phyloP scores from a whole-genome alignment of 2,329 filamentous ascomycete species.

The Aspergillus sp. region DNA sequence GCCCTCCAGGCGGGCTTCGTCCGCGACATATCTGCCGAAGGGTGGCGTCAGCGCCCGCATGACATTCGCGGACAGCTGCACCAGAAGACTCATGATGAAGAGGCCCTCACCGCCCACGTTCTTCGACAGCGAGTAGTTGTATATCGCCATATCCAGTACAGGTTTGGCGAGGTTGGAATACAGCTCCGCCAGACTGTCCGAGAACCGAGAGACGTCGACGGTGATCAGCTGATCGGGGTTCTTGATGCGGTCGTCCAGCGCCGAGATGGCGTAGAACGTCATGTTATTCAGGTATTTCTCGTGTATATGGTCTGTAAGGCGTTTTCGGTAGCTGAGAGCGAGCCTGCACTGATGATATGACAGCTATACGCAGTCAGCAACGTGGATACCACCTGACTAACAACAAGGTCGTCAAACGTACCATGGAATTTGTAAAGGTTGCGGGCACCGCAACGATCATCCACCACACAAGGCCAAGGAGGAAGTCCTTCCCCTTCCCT shows the following conservation, averaged over 20 bases:
- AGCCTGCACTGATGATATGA: slow-evolving; percentile 97
- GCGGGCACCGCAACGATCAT: slow-evolving; percentile 95
- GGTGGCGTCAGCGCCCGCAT: slow-evolving; percentile 95
- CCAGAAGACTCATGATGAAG: slow-evolving; percentile 90
- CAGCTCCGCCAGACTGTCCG: slow-evolving; percentile 87
- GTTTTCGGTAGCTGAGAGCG: slow-evolving; percentile 85
- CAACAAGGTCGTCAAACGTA: slow-evolving; percentile 42
- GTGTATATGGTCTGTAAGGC: slow-evolving; percentile 92
- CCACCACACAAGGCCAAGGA: slow-evolving; percentile 92
- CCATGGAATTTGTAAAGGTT: slow-evolving; percentile 98
- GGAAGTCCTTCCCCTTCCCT: slow-evolving; percentile 85
- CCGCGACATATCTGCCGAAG: slow-evolving; percentile 95
- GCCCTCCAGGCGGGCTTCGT: slow-evolving; percentile 89
- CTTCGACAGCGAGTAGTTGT: slow-evolving; percentile 89
- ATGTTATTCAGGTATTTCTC: slow-evolving; percentile 95
- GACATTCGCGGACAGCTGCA: slow-evolving; percentile 86
- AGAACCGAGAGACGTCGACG: slow-evolving; percentile 94
- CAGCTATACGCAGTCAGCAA: slow-evolving; percentile 54
- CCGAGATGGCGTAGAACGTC: slow-evolving; percentile 95
- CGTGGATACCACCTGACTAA: neutral
- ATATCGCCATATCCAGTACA: slow-evolving; percentile 90
- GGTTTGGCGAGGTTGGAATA: slow-evolving; percentile 98
- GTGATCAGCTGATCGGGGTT: slow-evolving; percentile 97
- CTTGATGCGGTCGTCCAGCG: slow-evolving; percentile 95
- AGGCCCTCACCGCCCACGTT: slow-evolving; percentile 96